Conservation (phyloP, 345 rosid species). For the Citrus trifoliata region DNA sequence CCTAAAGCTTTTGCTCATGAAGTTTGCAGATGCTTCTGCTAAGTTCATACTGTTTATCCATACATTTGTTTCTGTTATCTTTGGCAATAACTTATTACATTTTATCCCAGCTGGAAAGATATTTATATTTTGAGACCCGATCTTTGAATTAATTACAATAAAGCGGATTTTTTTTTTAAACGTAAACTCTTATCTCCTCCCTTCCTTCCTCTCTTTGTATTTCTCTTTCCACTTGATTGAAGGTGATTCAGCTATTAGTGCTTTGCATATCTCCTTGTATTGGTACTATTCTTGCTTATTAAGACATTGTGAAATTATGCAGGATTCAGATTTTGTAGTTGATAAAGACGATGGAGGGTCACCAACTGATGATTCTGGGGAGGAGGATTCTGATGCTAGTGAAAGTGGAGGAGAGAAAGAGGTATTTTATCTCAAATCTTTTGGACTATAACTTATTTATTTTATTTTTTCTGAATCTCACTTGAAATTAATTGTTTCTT, state of each 20-base stretch:
- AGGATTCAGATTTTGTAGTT: conserved; percentile 92
- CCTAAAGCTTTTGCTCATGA: background rate
- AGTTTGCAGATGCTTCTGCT: background rate
- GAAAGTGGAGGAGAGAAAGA: conserved; percentile 70
- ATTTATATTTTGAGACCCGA: background rate
- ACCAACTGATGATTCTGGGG: conserved; percentile 98
- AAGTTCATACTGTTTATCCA: background rate
- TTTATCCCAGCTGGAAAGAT: background rate
- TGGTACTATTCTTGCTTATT: background rate
- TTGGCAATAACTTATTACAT: background rate
- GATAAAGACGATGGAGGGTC: conserved; percentile 91
- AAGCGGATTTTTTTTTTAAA: background rate
- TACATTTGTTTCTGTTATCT: background rate
- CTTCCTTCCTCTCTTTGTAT: background rate
- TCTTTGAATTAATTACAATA: background rate
- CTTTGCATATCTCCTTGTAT: background rate
- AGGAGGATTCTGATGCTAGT: conserved; percentile 65
- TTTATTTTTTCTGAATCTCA: conserved; percentile 8
- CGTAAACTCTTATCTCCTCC: background rate
- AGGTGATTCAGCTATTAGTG: background rate
- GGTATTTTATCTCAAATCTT: conserved; percentile 39
- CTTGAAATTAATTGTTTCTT: conserved; percentile 10
- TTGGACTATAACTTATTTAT: background rate
- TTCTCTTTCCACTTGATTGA: background rate
- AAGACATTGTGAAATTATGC: conserved; percentile 21